Base-by-base conservation (phyloP, 2,329 filamentous ascomycete species). In the Apiospora koreana region DNA sequence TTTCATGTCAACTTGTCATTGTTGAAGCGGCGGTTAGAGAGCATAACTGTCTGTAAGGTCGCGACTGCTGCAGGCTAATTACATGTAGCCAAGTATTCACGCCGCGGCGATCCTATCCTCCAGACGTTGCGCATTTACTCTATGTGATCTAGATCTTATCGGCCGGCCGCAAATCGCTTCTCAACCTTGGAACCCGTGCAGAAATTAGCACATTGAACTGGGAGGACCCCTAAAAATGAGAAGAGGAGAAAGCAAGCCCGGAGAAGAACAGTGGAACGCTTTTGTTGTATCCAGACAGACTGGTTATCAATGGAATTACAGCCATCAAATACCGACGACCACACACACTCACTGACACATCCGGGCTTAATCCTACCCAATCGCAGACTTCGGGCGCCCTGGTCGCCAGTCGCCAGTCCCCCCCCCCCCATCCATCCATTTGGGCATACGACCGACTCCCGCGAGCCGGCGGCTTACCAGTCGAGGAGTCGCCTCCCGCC, bases 101-200 rank as follows among this genome's bases (percentile, higher is more conserved):
- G 28, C 28, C 25, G 50, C 9, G 54, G 54, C 54, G 54, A 62
- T 38, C 31, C 1, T 14, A 38, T 62, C 31, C 3, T 38, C 38
- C 54, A 31, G 9, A 62, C 54, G 54, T n/a, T 62, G 54, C 31
- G 31, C 54, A 62, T 62, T 38, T 62, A 23, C 54, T 62, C 54
- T 38, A 62, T 62, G 38, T 38, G 54, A 35, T 35, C 54, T 62
- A 62, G 31, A 62, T 69, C 48, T 64, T 69, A 64, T 69, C 50
- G 54, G 67, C 28, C 48, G 31, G 38, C 21, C 50, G 67, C 48
- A 42, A 68, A 71, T 73, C 54, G 31, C 54, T n/a, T 38, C 54
- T 31, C 21, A 58, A 38, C 54, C 31, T n/a, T 31, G 54, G 23
- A 38, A 38, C 18, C 54, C 31, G 31, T 62, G 54, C 54, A 62